Evolutionary conservation across 176 grass and related monocot genomes (phyloP).

Genomic region (Lolium multiflorum): DNA sequence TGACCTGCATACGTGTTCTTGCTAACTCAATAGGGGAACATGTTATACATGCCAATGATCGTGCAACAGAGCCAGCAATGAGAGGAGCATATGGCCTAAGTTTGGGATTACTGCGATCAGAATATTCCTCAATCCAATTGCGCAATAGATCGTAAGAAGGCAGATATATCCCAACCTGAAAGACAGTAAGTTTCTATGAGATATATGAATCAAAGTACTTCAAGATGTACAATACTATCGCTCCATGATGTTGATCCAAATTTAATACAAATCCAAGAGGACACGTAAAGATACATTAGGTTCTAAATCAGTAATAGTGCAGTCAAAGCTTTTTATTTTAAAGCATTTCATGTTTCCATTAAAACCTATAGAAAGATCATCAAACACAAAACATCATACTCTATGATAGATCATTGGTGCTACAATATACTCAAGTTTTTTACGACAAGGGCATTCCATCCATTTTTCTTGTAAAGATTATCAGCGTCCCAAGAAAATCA

Average conservation of each 20-base stretch:
- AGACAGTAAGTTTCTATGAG: slow-evolving; percentile 6
- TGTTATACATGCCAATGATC: slow-evolving; percentile 78
- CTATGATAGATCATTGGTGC: not conserved
- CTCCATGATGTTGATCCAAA: not conserved
- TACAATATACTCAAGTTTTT: not conserved
- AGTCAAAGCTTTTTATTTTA: not conserved
- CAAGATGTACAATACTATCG: not conserved
- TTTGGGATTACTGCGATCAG: slow-evolving; percentile 56
- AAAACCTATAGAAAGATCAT: not conserved
- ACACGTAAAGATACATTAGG: not conserved
- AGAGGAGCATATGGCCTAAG: slow-evolving; percentile 81
- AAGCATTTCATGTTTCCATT: not conserved
- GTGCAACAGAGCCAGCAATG: slow-evolving; percentile 71
- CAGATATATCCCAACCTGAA: slow-evolving; percentile 89
- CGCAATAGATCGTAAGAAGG: slow-evolving; percentile 85
- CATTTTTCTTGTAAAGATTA: not conserved
- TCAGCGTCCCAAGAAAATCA: not conserved
- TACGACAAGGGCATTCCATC: not conserved
- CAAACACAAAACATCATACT: not conserved
- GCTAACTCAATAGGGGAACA: slow-evolving; percentile 93
- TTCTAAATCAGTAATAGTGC: slow-evolving; percentile 1
- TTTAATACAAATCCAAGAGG: slow-evolving; percentile 22
- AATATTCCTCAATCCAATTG: slow-evolving; percentile 83
- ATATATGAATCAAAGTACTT: not conserved
- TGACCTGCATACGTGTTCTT: slow-evolving; percentile 94